Conservation (phyloP, 2,329 filamentous ascomycete genomes). For the Mollisia scopiformis region DNA sequence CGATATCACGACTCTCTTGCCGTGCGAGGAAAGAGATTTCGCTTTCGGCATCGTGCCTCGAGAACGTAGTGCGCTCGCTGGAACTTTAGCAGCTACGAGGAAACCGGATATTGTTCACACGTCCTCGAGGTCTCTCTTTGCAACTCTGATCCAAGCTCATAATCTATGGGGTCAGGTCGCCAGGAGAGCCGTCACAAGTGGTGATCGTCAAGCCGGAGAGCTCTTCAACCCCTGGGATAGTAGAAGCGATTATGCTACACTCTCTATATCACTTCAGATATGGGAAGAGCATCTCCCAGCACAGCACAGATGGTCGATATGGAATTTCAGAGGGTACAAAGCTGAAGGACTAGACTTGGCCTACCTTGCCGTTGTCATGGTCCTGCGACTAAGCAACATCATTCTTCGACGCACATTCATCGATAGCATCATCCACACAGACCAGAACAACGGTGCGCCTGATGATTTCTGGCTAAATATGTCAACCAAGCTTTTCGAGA, state of each 20-base stretch:
- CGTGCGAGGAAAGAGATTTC: conserved; percentile 43
- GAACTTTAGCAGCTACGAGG: conserved; percentile 35
- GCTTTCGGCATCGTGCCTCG: conserved; percentile 38
- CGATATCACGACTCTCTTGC: conserved; percentile 42
- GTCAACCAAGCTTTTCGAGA: conserved; percentile 39
- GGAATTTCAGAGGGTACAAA: conserved; percentile 42
- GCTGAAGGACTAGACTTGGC: conserved; percentile 39
- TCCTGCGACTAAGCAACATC: conserved; percentile 41
- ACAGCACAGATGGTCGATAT: conserved; percentile 39
- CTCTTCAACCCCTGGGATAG: conserved; percentile 30
- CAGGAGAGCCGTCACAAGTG: conserved; percentile 29
- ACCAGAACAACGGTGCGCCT: conserved; percentile 23
- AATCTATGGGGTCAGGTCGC: conserved; percentile 42
- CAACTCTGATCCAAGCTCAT: conserved; percentile 42
- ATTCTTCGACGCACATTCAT: conserved; percentile 40
- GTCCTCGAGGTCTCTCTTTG: conserved; percentile 40
- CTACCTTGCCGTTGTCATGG: conserved; percentile 41
- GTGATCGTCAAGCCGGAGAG: conserved; percentile 11
- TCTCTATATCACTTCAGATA: conserved; percentile 24
- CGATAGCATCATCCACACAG: conserved; percentile 21
- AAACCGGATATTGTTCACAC: conserved; percentile 32
- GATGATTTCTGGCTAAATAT: conserved; percentile 34
- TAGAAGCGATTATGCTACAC: conserved; percentile 31
- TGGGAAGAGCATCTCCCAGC: conserved; percentile 38
- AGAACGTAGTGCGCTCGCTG: conserved; percentile 37